Conservation (phyloP, 176 grass and related monocot species). For the Themeda triandra region DNA sequence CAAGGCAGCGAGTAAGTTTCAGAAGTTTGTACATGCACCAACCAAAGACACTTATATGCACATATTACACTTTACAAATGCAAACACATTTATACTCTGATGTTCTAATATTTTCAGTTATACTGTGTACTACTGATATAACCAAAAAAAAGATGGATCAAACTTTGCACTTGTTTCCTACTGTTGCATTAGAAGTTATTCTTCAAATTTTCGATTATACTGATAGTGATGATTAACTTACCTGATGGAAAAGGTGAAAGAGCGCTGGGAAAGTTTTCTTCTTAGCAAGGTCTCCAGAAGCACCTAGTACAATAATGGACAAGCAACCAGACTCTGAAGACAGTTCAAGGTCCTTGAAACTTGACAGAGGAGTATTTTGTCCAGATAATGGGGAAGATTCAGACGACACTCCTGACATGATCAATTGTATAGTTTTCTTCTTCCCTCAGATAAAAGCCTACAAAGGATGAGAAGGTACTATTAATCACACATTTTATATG, state of each 20-base stretch:
- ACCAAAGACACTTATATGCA: not conserved
- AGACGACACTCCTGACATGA: conserved; percentile 49
- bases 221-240: conserved; percentile 31
- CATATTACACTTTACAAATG: conserved; percentile 2
- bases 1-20: not conserved
- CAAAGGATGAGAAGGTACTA: not conserved
- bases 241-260: conserved; percentile 87
- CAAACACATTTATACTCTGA: not conserved
- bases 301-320: conserved; percentile 93
- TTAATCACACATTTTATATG: not conserved
- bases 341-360: conserved; percentile 45
- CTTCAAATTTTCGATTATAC: not conserved
- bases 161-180: conserved; percentile 8
- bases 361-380: conserved; percentile 41
- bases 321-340: conserved; percentile 57
- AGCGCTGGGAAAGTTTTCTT: conserved; percentile 98
- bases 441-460: conserved; percentile 34
- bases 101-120: not conserved
- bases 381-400: conserved; percentile 49
- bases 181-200: not conserved
- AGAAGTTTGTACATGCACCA: conserved; percentile 8
- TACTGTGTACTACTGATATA: not conserved
- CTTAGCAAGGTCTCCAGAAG: conserved; percentile 97
- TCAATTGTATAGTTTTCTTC: conserved; percentile 4
- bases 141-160: not conserved